Conservation (phyloP, 352 stramenopile genomes). For the Globisporangium nunn region DNA sequence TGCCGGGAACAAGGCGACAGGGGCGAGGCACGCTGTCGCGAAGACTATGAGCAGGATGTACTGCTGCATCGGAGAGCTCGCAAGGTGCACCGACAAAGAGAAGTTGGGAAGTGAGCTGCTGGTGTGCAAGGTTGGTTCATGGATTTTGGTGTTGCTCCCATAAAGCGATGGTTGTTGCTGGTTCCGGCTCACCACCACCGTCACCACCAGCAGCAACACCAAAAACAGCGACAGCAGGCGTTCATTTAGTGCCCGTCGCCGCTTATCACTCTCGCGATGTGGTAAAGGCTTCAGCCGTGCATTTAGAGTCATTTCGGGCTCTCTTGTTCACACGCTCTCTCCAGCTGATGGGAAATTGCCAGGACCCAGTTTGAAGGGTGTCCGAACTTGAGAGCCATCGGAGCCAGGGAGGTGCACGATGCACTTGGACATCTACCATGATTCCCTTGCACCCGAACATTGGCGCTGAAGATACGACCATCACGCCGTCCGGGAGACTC, state of each 20-base stretch:
- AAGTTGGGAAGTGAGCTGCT: not conserved
- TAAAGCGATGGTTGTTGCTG: not conserved
- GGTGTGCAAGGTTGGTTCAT: not conserved
- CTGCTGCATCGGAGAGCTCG: not conserved
- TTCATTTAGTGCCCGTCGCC: not conserved
- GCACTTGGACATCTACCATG: not conserved
- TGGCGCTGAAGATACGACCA: no score
- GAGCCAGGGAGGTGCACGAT: not conserved
- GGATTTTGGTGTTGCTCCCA: not conserved
- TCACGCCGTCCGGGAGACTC: no score
- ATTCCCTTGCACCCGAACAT: no score
- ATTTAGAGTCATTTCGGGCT: not conserved
- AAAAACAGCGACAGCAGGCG: not conserved
- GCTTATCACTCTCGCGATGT: not conserved
- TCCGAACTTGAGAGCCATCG: no score
- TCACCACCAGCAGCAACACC: not conserved
- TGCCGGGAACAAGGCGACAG: not conserved
- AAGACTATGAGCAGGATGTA: not conserved
- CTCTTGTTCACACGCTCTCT: not conserved
- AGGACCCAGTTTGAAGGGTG: no score
- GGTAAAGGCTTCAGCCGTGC: not conserved
- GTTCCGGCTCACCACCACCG: not conserved
- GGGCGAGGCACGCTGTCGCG: not conserved
- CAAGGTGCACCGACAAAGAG: not conserved
- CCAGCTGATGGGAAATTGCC: not conserved